These are phyloP conservation scores for Fraxinus baroniana DNA, from an alignment of 305 asterid species.

Conservation along the genomic window DNA sequence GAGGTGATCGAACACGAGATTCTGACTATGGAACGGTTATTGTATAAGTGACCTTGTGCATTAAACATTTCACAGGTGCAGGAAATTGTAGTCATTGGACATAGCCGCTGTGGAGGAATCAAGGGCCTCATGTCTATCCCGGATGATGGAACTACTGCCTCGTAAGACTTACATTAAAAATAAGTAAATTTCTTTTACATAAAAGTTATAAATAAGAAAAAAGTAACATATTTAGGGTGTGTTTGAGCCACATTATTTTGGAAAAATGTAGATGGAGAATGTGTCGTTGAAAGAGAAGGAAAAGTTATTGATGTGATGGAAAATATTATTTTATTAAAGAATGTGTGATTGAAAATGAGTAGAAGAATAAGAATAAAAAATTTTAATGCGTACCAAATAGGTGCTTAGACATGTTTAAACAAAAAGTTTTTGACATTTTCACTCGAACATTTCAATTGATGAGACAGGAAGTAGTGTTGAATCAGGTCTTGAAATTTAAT, in stretches of 20 bases:
- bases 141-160: slow-evolving; percentile 51
- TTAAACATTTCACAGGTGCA: slow-evolving; percentile 46
- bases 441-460: background rate
- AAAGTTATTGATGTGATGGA: too few species aligned
- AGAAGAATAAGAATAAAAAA: too few species aligned
- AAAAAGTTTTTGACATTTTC: background rate
- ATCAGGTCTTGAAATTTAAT: background rate
- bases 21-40: background rate
- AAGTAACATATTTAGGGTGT: background rate
- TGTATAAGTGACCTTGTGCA: background rate
- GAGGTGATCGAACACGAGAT: background rate
- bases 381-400: too few species aligned
- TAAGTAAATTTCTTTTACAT: background rate
- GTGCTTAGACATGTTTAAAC: background rate
- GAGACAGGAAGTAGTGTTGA: background rate
- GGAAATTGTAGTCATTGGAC: slow-evolving; percentile 83
- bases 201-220: background rate
- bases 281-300: too few species aligned
- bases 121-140: slow-evolving; percentile 87
- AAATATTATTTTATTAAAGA: too few species aligned
- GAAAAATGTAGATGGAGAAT: too few species aligned
- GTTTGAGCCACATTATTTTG: too few species aligned
- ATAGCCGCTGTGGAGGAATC: slow-evolving; percentile 92
- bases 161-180: slow-evolving; percentile 36
- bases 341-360: too few species aligned